Percentiles rank a stretch among this genome's conserved stretches.
phyloP scores from a whole-genome alignment of 2,329 filamentous ascomycete species.

The Pseudohalonectria lignicola region DNA sequence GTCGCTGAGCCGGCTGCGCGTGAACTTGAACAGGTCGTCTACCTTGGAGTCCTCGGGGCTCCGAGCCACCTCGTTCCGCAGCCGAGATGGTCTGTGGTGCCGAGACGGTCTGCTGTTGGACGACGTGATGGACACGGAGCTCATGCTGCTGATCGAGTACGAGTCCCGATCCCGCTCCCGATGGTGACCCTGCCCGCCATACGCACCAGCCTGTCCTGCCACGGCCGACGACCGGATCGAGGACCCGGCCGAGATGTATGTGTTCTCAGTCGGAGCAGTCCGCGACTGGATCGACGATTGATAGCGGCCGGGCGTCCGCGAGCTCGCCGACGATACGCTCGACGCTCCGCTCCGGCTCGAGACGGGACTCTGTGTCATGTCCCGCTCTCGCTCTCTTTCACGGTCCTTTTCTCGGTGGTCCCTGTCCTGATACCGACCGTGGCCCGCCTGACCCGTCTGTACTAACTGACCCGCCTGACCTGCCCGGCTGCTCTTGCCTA shows the following conservation, averaged over 20 bases:
- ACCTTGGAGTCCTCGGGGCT: constrained; percentile 66
- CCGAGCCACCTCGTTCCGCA: constrained; percentile 69
- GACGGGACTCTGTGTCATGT: constrained; percentile 55
- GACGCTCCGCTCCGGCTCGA: constrained; percentile 56
- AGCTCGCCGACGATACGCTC: constrained; percentile 42
- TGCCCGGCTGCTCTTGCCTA: too few relatives aligned
- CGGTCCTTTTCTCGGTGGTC: too few relatives aligned
- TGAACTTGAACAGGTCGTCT: constrained; percentile 78
- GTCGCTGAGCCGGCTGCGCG: constrained; percentile 68
- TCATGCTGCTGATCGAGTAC: constrained; percentile 41
- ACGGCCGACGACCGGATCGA: constrained; percentile 31
- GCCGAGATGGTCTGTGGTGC: constrained; percentile 48
- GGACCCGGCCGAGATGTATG: constrained; percentile 58
- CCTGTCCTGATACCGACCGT: too few relatives aligned
- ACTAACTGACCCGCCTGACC: too few relatives aligned
- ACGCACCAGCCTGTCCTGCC: too few relatives aligned
- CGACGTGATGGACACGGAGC: constrained; percentile 38
- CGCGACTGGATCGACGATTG: constrained; percentile 40
- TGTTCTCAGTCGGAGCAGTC: constrained; percentile 50
- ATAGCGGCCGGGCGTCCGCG: constrained; percentile 37
- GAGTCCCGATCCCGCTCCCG: constrained; percentile 30
- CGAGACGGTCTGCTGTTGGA: constrained; percentile 26
- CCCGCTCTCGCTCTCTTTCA: constrained; percentile 48
- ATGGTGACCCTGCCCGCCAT: neutral
- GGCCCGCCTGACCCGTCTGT: too few relatives aligned